Base-by-base conservation (phyloP, 2,329 filamentous ascomycete genomes). In the Pseudogymnoascus sp. region DNA sequence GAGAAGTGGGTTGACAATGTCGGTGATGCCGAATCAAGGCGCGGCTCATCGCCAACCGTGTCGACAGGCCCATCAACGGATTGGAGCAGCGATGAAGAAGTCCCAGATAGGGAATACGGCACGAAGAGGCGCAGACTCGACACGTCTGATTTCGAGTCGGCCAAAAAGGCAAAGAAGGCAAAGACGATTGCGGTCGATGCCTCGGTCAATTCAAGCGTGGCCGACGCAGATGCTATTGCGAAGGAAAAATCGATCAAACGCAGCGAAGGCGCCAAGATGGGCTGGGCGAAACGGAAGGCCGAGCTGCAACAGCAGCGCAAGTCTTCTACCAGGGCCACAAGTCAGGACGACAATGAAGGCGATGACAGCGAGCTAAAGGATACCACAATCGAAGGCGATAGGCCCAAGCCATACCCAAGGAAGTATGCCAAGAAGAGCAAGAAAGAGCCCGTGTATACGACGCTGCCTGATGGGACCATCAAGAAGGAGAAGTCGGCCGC, bases 391-490 rank as follows among this genome's bases (percentile, higher is more conserved):
- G 37, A 48, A 2, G 57, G 57, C 37, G 37, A 39, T n/a, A 59
- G 18, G 26, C 30, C 35, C 15, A 39, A 48, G 13, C 34, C 57
- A 23, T 35, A 35, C 55, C 55, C 30, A 57, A 35, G 30, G 55
- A 39, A 35, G 12, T 57, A 35, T 39, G 30, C 33, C 19, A 39
- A 57, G 55, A 57, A 57, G 55, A 39, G 35, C 55, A 52, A 52
- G 26, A 57, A 57, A 37, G 55, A 35, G 9, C 30, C 30, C 13
- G 55, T 57, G 5, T 37, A 37, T 35, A 57, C 35, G 21, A 57
- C 55, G 3, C 18, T 57, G 13, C 55, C 55, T 21, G 60, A 61
- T 30, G 60, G 60, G 12, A 60, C 60, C 37, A 37, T 48, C 18
- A 57, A 38, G 23, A 41, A 60, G 45, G 35, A 56, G 38, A 57